Evolutionary conservation across 2,329 filamentous ascomycete genomes (phyloP).

Genomic region (Catunica adiposa): DNA sequence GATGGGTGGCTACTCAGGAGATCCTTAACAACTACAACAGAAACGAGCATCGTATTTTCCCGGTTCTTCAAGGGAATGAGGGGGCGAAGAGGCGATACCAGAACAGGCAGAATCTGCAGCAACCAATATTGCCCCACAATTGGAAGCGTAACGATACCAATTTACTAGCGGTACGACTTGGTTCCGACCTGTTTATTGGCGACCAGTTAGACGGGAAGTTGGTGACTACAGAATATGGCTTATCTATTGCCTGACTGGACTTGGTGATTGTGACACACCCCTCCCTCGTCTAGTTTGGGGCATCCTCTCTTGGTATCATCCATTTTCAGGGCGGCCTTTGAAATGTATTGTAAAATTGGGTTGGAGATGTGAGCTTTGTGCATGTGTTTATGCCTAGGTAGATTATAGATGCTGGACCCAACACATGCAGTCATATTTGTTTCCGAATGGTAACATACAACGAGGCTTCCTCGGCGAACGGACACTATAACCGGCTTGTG

Average conservation of each 20-base stretch:
- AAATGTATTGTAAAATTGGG: neutral
- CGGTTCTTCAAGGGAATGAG: neutral
- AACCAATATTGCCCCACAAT: neutral
- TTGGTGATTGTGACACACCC: neutral
- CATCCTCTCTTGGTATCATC: neutral
- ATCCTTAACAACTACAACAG: no score
- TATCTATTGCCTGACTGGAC: neutral
- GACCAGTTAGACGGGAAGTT: no score
- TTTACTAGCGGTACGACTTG: neutral
- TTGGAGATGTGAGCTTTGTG: neutral
- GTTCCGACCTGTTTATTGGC: neutral
- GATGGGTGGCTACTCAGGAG: no score
- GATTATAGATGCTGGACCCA: neutral
- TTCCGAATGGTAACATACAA: neutral
- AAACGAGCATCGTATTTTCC: neutral
- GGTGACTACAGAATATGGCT: neutral
- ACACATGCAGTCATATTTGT: neutral
- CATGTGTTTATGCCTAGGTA: neutral
- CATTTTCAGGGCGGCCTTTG: neutral
- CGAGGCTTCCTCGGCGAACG: neutral
- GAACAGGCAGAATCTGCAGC: neutral
- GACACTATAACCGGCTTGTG: neutral
- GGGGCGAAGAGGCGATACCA: neutral
- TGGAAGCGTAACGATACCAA: neutral
- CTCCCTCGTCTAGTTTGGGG: neutral